Conservation (phyloP, 2,329 filamentous ascomycete genomes). For the Thelonectria blattea region DNA sequence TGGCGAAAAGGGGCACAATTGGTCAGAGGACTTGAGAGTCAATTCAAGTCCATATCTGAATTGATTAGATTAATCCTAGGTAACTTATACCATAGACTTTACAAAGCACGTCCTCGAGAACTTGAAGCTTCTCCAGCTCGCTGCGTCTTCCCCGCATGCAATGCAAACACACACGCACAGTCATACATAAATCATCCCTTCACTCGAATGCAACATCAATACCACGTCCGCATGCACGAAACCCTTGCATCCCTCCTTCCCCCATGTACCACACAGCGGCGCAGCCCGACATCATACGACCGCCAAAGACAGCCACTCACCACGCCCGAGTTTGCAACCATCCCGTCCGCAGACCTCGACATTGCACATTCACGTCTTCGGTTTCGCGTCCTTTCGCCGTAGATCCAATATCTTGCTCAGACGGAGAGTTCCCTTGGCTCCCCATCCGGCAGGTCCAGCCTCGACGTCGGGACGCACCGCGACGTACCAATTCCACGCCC, state of each 20-base stretch:
- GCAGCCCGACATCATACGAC: slow-evolving; percentile 21
- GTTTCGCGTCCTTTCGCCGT: slow-evolving; percentile 41
- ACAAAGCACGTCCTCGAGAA: background rate
- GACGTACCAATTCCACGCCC: slow-evolving; percentile 84
- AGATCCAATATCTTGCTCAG: slow-evolving; percentile 70
- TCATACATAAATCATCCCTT: background rate
- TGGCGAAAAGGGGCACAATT: too few relatives aligned
- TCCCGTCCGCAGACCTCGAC: background rate
- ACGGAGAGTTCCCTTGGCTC: slow-evolving; percentile 75
- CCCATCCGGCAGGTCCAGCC: slow-evolving; percentile 78
- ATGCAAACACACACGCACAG: background rate
- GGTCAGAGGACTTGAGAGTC: too few relatives aligned
- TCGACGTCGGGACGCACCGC: slow-evolving; percentile 78
- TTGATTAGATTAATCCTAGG: too few relatives aligned
- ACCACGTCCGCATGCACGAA: slow-evolving; percentile 8
- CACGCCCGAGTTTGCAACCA: background rate
- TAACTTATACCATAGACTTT: too few relatives aligned
- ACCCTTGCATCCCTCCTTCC: slow-evolving; percentile 9
- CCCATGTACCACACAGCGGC: slow-evolving; percentile 15
- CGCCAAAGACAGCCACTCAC: background rate
- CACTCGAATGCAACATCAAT: slow-evolving; percentile 1
- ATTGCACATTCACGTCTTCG: background rate
- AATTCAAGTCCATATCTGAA: too few relatives aligned
- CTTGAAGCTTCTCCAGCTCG: background rate
- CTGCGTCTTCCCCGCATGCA: background rate